Conservation (phyloP, 2,329 filamentous ascomycete species). For the Erysiphe neolycopersici region DNA sequence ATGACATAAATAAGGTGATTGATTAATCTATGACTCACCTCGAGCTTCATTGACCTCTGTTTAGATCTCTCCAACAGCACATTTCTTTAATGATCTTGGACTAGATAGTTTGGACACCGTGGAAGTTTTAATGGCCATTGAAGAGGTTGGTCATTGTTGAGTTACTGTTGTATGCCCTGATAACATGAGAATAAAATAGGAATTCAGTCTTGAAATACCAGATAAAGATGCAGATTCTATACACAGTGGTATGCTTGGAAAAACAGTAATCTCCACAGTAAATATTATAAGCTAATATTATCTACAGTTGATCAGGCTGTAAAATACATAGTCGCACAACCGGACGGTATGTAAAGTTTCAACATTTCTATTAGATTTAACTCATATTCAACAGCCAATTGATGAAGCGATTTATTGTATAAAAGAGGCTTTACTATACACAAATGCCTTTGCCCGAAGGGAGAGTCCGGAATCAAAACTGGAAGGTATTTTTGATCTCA, state of each 20-base stretch:
- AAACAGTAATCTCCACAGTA: too few relatives aligned
- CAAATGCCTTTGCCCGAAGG: too few relatives aligned
- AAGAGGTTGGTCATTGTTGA: conserved; percentile 37
- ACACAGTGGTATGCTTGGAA: conserved; percentile 30
- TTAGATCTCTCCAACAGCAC: conserved; percentile 57
- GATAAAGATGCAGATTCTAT: conserved; percentile 57
- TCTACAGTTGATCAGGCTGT: conserved; percentile 45
- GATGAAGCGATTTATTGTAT: too few relatives aligned
- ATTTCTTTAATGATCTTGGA: conserved; percentile 94
- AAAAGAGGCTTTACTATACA: too few relatives aligned
- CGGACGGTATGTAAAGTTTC: conserved; percentile 32
- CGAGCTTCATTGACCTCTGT: not conserved
- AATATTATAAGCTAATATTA: conserved; percentile 7
- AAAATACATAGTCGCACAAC: conserved; percentile 47
- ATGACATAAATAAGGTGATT: conserved; percentile 34
- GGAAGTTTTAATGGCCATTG: conserved; percentile 99
- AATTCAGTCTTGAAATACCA: conserved; percentile 54
- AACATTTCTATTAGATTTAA: not conserved
- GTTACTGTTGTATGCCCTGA: not conserved
- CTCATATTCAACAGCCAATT: not conserved
- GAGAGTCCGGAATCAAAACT: too few relatives aligned
- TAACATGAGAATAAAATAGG: conserved; percentile 12
- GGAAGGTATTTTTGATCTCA: too few relatives aligned
- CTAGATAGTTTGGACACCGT: conserved; percentile 95
- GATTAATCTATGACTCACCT: not conserved